Base-by-base conservation (phyloP, 2,329 filamentous ascomycete species). In the Massarina eburnea region DNA sequence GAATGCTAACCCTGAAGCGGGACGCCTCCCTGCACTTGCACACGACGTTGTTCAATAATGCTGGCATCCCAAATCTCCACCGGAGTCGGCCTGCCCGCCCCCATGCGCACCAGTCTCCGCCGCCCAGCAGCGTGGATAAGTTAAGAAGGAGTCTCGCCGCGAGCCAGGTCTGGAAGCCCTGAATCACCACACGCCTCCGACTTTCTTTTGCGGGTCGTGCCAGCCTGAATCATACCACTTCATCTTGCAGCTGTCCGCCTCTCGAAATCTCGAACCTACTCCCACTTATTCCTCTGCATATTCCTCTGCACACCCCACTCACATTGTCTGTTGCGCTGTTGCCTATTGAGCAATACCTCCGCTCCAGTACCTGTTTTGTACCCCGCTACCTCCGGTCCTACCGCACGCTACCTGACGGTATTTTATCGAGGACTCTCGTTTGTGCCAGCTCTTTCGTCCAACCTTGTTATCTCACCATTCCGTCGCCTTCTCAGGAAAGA, bases 81-180 rank as follows among this genome's bases (percentile, higher is more conserved):
- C 46, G 41, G 40, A 49, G 51, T 58, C 55, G 57, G 48, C 43
- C n/a, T 21, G 8, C 50, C 19, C 49, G 39, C 52, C 46, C 45
- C 57, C 61, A 56, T 58, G 55, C 55, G 49, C 38, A 51, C 58
- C 49, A 54, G 49, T 46, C 49, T 59, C 55, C 49, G 55, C 54
- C 48, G 62, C 64, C 63, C 61, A 64, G 57, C 58, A 47, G 37
- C 49, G 51, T 54, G 60, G 60, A 52, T 46, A 55, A 49, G 39
- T 58, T 60, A 61, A 62, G 62, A 30, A 27, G 38, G 18, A 37
- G 26, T 12, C 38, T n/a, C 41, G 41, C 37, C 41, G 40, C 41
- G 15, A 7, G 32, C 32, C 12, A 14, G 18, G n/a, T 21, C 17
- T 15, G 19, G 15, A 37, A n/a, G n/a, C 18, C 35, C n/a, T 9